Conservation (phyloP, 176 grass and related monocot species). For the Zoysia japonica region DNA sequence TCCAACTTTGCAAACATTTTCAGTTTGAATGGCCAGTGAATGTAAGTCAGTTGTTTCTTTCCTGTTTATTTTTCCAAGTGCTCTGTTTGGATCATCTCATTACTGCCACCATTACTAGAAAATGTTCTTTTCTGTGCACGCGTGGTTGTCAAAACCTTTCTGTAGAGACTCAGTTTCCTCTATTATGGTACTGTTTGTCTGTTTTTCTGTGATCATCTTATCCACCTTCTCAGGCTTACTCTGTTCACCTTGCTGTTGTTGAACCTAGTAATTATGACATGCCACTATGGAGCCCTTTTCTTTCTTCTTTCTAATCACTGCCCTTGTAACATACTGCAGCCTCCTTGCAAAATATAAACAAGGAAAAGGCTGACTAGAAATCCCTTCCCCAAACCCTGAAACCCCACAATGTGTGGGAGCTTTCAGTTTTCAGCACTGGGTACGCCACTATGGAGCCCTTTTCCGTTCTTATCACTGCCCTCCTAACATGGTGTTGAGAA, state of each 20-base stretch:
- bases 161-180: not conserved
- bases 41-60: constrained; percentile 54
- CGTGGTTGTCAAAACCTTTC: not conserved
- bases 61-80: constrained; percentile 5
- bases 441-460: not conserved
- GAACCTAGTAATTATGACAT: not conserved
- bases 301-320: not conserved
- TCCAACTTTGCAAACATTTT: constrained; percentile 75
- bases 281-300: not conserved
- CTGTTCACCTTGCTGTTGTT: not conserved
- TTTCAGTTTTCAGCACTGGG: no score
- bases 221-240: not conserved
- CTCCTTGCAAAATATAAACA: no score
- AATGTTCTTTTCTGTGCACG: not conserved
- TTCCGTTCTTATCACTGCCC: not conserved
- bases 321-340: no score
- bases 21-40: constrained; percentile 82
- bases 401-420: no score
- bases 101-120: not conserved
- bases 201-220: constrained; percentile 1
- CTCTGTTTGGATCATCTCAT: not conserved
- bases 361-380: no score
- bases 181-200: not conserved
- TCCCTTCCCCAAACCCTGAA: no score
- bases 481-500: not conserved